Conservation (phyloP, 495 filamentous ascomycete species). For the Monascus purpureus region DNA sequence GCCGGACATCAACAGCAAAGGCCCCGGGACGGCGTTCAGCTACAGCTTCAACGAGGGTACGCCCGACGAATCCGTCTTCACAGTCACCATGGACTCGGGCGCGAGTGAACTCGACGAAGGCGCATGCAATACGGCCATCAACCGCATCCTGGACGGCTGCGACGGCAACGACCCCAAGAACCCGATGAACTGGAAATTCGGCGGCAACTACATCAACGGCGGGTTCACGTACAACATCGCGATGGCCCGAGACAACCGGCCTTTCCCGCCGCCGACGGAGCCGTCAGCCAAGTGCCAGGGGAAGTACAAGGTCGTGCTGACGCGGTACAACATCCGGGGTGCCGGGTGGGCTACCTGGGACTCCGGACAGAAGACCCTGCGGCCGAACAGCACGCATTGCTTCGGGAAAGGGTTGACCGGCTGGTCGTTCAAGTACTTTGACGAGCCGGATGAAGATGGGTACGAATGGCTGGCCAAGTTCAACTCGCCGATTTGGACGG, state of each 20-base stretch:
- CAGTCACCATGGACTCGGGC: constrained; percentile 2
- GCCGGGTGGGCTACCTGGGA: constrained; percentile 3
- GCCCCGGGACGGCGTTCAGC: too few species aligned
- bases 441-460: constrained; percentile 4
- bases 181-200: constrained; percentile 21
- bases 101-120: constrained; percentile 2
- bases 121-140: constrained; percentile 7
- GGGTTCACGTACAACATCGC: constrained; percentile 8
- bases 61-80: constrained; percentile 8
- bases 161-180: constrained; percentile 19
- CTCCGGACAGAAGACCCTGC: constrained; percentile 1
- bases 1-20: too few species aligned
- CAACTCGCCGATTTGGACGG: constrained; percentile 4
- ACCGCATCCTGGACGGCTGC: constrained; percentile 12
- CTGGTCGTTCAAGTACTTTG: constrained; percentile 10
- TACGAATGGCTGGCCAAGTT: constrained; percentile 9
- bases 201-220: constrained; percentile 7
- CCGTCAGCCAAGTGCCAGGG: constrained; percentile 7
- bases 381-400: constrained; percentile 2
- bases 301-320: constrained; percentile 1
- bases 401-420: constrained; percentile 6
- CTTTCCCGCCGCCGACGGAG: constrained; percentile 4
- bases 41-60: constrained; percentile 10
- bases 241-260: constrained; percentile 3
- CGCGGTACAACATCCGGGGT: constrained; percentile 1